phyloP scores from a whole-genome alignment of 768 basidiomycete genomes.

The Leccinellum rugosiceps region DNA sequence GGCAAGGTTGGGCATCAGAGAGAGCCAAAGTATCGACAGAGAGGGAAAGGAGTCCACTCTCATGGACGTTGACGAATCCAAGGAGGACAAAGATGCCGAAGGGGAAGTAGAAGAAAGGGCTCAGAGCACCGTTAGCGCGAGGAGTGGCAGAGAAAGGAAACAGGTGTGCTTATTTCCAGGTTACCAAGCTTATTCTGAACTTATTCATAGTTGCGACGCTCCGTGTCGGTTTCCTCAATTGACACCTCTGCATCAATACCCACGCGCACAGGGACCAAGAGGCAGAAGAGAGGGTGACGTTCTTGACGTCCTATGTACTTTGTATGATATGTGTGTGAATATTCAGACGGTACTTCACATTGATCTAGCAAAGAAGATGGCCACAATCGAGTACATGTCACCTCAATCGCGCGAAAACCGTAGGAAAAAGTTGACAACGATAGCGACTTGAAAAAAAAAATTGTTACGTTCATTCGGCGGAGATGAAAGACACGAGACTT shows the following conservation, averaged over 20 bases:
- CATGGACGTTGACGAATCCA: constrained; percentile 52
- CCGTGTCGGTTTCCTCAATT: constrained; percentile 72
- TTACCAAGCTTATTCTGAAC: neutral
- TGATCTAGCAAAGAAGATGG: constrained; percentile 10
- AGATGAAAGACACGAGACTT: constrained; percentile 18
- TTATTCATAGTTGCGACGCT: constrained; percentile 49
- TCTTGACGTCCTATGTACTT: neutral
- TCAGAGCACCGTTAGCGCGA: constrained; percentile 60
- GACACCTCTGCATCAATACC: constrained; percentile 58
- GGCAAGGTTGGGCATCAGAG: constrained; percentile 53
- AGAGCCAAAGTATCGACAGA: constrained; percentile 40
- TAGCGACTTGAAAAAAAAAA: constrained; percentile 58
- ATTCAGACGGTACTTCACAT: constrained; percentile 4
- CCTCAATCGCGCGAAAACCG: constrained; percentile 54
- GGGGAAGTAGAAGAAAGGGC: constrained; percentile 54
- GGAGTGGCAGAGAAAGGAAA: constrained; percentile 56
- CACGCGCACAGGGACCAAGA: constrained; percentile 51
- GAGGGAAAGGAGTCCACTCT: constrained; percentile 39
- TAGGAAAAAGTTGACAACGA: constrained; percentile 81
- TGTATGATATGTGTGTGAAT: constrained; percentile 4
- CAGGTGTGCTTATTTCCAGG: constrained; percentile 36
- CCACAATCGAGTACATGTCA: neutral
- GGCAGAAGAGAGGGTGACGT: constrained; percentile 51
- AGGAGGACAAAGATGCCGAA: constrained; percentile 26
- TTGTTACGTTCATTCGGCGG: neutral